Percentiles rank a stretch among this genome's conserved stretches.
These are phyloP conservation scores for Thelonectria olida DNA, from an alignment of 2,329 filamentous ascomycete species.

Conservation along the genomic window DNA sequence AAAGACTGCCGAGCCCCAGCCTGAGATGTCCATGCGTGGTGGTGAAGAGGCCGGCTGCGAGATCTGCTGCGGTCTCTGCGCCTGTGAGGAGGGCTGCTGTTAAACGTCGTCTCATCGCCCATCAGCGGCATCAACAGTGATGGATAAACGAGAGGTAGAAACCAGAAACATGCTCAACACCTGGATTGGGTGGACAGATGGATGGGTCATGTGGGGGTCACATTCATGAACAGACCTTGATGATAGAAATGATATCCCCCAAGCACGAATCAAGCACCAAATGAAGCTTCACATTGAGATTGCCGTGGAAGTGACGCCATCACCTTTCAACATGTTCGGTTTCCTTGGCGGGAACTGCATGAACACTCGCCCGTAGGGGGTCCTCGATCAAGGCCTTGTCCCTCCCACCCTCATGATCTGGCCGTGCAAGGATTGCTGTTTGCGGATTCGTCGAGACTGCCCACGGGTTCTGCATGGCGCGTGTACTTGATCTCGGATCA, in stretches of 20 bases:
- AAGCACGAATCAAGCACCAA: background rate
- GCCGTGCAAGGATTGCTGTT: no score
- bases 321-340: background rate
- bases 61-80: slow-evolving; percentile 57
- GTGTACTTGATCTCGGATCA: no score
- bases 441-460: no score
- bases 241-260: slow-evolving; percentile 24
- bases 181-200: background rate
- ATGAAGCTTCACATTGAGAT: background rate
- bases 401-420: background rate
- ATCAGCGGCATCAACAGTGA: background rate
- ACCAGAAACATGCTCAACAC: no score
- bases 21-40: slow-evolving; percentile 54
- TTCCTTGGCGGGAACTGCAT: background rate
- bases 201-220: background rate
- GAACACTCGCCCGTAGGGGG: background rate
- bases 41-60: slow-evolving; percentile 58
- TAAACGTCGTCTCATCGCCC: slow-evolving; percentile 33
- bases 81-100: slow-evolving; percentile 55
- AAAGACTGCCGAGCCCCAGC: slow-evolving; percentile 52
- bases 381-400: background rate
- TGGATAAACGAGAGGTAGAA: no score
- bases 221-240: slow-evolving; percentile 12
- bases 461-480: no score
- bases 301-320: background rate